These are phyloP conservation scores for Actinidia polygama DNA, from an alignment of 179 eudicot species.

Conservation along the genomic window DNA sequence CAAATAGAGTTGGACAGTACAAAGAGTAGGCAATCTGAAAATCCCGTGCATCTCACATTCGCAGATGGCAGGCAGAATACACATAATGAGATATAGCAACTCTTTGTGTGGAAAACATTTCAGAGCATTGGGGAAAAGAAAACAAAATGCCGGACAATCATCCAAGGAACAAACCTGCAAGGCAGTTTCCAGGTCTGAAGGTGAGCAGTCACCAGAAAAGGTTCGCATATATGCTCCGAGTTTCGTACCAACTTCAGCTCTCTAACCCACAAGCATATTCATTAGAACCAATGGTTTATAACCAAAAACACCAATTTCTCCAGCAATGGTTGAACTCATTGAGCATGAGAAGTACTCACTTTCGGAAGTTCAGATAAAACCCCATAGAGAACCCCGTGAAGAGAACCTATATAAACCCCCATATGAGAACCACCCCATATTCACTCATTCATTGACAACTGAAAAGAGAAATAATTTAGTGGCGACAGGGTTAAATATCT, in stretches of 20 bases:
- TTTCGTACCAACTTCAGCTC: slow-evolving; percentile 88
- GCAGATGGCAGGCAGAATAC: not conserved
- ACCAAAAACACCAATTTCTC: slow-evolving; percentile 90
- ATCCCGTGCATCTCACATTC: not conserved
- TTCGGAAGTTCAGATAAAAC: slow-evolving; percentile 91
- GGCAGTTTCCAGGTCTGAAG: slow-evolving; percentile 91
- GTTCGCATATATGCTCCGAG: slow-evolving; percentile 88
- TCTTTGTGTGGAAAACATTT: not conserved
- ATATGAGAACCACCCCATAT: slow-evolving; percentile 19
- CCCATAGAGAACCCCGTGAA: slow-evolving; percentile 89
- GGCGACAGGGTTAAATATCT: not conserved
- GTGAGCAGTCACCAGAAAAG: slow-evolving; percentile 90
- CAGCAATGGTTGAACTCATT: slow-evolving; percentile 90
- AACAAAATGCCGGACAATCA: slow-evolving; percentile 1
- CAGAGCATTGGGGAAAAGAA: not conserved
- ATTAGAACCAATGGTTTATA: slow-evolving; percentile 76
- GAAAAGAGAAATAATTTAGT: not conserved
- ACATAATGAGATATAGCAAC: not conserved
- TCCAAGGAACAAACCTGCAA: slow-evolving; percentile 62
- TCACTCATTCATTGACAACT: not conserved
- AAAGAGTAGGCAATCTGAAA: no score
- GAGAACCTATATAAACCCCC: slow-evolving; percentile 65
- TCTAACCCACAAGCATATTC: slow-evolving; percentile 98
- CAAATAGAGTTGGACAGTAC: no score
- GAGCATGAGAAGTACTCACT: slow-evolving; percentile 84